Evolutionary conservation across 192 early-diverging fungal genomes (phyloP).

Genomic region (Phlyctochytrium planicorne): DNA sequence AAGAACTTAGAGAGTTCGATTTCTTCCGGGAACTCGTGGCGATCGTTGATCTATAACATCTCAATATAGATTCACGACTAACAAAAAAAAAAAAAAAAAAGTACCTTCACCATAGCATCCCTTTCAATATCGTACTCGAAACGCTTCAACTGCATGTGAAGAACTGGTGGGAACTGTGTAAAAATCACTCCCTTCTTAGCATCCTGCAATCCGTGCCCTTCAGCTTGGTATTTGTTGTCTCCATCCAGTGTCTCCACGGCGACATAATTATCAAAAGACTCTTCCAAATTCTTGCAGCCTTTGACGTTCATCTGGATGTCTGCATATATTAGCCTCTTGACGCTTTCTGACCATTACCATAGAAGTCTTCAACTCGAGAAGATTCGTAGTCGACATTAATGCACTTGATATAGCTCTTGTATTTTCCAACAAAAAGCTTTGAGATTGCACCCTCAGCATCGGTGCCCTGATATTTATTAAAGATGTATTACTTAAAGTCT

Average conservation of each 20-base stretch:
- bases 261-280: constrained; percentile 90
- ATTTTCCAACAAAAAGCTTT: constrained; percentile 92
- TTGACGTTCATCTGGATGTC: constrained; percentile 98
- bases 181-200: constrained; percentile 98
- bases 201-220: constrained; percentile 90
- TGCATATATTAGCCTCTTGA: too few species aligned
- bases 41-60: constrained; percentile 94
- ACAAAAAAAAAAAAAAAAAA: constrained; percentile 12
- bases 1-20: constrained; percentile 88
- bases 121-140: constrained; percentile 96
- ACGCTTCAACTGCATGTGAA: constrained; percentile 94
- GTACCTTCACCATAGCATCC: constrained; percentile 85
- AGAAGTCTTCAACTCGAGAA: constrained; percentile 90
- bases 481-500: not conserved
- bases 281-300: constrained; percentile 78
- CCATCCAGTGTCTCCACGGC: constrained; percentile 91
- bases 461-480: constrained; percentile 57
- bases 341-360: too few species aligned
- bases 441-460: constrained; percentile 88
- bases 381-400: constrained; percentile 94
- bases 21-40: constrained; percentile 88
- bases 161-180: constrained; percentile 85
- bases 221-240: constrained; percentile 95
- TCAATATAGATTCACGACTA: constrained; percentile 15
- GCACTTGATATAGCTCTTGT: constrained; percentile 97